phyloP scores from a whole-genome alignment of 176 grass and related monocot genomes.

The Tillandsia fasciculata region DNA sequence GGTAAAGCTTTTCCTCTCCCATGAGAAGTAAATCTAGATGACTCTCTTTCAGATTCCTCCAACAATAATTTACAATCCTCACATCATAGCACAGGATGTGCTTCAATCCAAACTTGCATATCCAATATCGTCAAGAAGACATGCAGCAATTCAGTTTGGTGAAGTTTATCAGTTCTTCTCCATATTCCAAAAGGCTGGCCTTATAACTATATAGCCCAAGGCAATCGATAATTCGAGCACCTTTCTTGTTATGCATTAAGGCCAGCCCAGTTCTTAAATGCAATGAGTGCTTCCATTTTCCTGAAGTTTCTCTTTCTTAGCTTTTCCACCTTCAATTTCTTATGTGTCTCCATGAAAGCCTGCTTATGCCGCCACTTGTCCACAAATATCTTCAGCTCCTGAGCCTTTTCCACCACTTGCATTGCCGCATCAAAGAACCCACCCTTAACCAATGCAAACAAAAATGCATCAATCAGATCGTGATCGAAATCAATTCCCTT shows the following conservation, averaged over 20 bases:
- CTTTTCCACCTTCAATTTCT: slow-evolving; percentile 82
- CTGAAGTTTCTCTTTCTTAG: slow-evolving; percentile 77
- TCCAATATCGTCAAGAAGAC: too few species aligned
- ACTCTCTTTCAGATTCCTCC: too few species aligned
- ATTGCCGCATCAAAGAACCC: slow-evolving; percentile 95
- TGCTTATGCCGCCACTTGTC: slow-evolving; percentile 99
- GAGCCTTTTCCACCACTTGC: slow-evolving; percentile 89
- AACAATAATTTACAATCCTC: too few species aligned
- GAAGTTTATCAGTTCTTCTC: not conserved
- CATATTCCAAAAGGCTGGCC: not conserved
- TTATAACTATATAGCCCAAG: not conserved
- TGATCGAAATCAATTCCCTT: slow-evolving; percentile 65
- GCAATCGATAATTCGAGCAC: not conserved
- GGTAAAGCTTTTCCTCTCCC: too few species aligned
- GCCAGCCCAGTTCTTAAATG: slow-evolving; percentile 97
- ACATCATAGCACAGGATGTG: too few species aligned
- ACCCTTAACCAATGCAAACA: slow-evolving; percentile 85
- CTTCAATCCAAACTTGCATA: too few species aligned
- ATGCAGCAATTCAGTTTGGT: not conserved
- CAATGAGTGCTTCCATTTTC: slow-evolving; percentile 87
- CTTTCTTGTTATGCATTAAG: slow-evolving; percentile 44
- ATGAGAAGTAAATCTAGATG: too few species aligned
- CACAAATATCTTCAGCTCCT: slow-evolving; percentile 88
- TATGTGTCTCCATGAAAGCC: slow-evolving; percentile 95
- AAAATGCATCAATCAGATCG: slow-evolving; percentile 77